Base-by-base conservation (phyloP, 257 asterid species). In the Euphrasia confusa region DNA sequence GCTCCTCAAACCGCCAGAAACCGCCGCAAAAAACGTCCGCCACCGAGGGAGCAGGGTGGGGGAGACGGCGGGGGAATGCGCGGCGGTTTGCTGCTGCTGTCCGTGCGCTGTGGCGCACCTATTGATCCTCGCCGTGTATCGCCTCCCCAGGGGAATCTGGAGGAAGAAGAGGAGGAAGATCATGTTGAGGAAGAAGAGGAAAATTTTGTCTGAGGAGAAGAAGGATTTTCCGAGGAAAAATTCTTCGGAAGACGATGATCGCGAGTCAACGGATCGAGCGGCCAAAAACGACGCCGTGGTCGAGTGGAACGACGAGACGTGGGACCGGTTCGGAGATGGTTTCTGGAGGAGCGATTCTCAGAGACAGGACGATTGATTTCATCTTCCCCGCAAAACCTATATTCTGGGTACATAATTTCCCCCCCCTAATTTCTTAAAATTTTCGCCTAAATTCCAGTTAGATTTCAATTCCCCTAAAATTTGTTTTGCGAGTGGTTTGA, bases 41-140 rank as follows among this genome's bases (percentile, higher is more conserved):
- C 42, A 11, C 42, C 42, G 42, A 2, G 42, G 42, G 11, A 37
- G 42, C 42, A 37, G 42, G 12, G 42, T 37, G 42, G 42, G 42
- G 11, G 11, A 37, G 42, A 37, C 42, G 42, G 42, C 42, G 3
- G 42, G 42, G 9, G 84, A 37, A 60, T 81, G 87, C 81, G 73
- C 84, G 54, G 87, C 84, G 48, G 80, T 81, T 55, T 68, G 76
- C 62, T 81, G 87, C 53, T 78, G 84, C 74, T 81, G 82, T 30
- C 87, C 84, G 0, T 81, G 84, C 75, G 63, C 72, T 8, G 28
- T 73, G 82, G 21, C 71, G 69, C 75, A 78, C 48, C 65, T 80
- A 5, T 14, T 73, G 21, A 26, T 81, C 67, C 79, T 81, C 11
- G 80, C 80, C 12, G 73, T 73, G 14, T 81, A 73, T 39, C 81